phyloP scores from a whole-genome alignment of 768 basidiomycete species.

The Kwoniella newhampshirensis region DNA sequence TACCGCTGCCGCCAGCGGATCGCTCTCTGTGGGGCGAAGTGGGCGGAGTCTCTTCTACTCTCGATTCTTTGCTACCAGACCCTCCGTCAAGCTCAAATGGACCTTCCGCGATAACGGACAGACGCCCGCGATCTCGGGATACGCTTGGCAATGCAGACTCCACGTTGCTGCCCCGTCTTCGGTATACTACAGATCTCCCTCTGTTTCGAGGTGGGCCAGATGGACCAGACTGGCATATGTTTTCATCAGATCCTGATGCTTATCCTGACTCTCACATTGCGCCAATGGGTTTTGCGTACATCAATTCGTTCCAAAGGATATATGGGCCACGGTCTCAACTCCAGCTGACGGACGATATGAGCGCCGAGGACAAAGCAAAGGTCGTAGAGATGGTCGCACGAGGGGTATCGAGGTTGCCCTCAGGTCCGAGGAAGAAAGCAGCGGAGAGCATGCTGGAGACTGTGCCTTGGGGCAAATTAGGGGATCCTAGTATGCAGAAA shows the following conservation, averaged over 20 bases:
- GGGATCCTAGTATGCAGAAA: slow-evolving; percentile 19
- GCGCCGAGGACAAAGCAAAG: slow-evolving; percentile 17
- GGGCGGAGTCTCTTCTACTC: not conserved
- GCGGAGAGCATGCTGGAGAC: slow-evolving; percentile 23
- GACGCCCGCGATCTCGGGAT: no score
- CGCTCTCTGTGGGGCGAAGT: not conserved
- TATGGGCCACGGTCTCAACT: not conserved
- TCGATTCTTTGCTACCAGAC: not conserved
- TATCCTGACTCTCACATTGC: not conserved
- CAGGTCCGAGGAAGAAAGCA: slow-evolving; percentile 4
- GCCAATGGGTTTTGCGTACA: not conserved
- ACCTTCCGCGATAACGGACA: no score
- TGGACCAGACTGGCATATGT: not conserved
- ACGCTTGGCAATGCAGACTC: no score
- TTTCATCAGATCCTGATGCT: not conserved
- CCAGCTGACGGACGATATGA: slow-evolving; percentile 20
- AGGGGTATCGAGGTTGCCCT: slow-evolving; percentile 13
- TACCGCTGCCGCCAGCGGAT: not conserved
- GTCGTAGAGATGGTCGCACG: slow-evolving; percentile 18
- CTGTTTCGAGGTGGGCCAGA: no score
- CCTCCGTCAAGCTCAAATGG: no score
- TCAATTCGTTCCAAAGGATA: not conserved
- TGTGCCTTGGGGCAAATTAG: slow-evolving; percentile 12
- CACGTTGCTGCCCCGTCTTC: no score
- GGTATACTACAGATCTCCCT: no score